Percentiles rank a stretch among this genome's conserved stretches.
Conservation (phyloP, 768 basidiomycete species). For the Sarcomyxa edulis region DNA sequence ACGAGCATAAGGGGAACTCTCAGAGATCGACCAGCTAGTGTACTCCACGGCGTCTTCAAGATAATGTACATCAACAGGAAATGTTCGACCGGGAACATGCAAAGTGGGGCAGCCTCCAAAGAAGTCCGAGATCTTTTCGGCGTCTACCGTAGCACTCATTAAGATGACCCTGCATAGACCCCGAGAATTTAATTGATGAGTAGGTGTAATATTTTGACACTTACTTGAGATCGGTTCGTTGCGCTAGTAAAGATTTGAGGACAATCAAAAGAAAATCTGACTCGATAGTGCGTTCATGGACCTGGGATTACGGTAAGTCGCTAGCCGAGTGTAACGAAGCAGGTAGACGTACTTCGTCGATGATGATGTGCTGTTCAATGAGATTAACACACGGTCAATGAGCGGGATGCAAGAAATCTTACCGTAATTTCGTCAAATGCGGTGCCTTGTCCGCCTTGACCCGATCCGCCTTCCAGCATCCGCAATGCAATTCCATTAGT, state of each 20-base stretch:
- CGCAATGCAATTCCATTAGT: constrained; percentile 94
- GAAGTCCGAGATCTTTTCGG: constrained; percentile 82
- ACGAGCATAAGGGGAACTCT: constrained; percentile 76
- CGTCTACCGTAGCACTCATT: constrained; percentile 96
- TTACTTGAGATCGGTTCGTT: constrained; percentile 82
- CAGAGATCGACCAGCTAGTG: constrained; percentile 72
- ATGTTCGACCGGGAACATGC: constrained; percentile 90
- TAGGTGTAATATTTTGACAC: constrained; percentile 12
- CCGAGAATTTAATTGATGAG: neutral
- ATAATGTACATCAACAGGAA: constrained; percentile 81
- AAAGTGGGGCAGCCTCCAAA: constrained; percentile 85
- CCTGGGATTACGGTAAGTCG: constrained; percentile 34
- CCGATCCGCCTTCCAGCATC: constrained; percentile 89
- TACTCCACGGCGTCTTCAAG: constrained; percentile 90
- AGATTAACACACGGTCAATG: constrained; percentile 3
- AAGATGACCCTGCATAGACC: constrained; percentile 63
- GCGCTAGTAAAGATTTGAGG: constrained; percentile 73
- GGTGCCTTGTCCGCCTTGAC: constrained; percentile 62
- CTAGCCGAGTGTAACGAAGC: constrained; percentile 1
- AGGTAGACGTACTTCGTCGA: constrained; percentile 69
- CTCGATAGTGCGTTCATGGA: constrained; percentile 96
- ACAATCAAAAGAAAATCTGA: constrained; percentile 96
- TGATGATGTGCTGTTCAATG: constrained; percentile 73
- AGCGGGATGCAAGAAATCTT: constrained; percentile 16
- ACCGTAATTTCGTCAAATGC: constrained; percentile 96